A percentile compares a stretch with the other conserved stretches of the same genome.
These are phyloP conservation scores for Fraxinus nigra DNA, from an alignment of 305 asterid species.

Conservation along the genomic window DNA sequence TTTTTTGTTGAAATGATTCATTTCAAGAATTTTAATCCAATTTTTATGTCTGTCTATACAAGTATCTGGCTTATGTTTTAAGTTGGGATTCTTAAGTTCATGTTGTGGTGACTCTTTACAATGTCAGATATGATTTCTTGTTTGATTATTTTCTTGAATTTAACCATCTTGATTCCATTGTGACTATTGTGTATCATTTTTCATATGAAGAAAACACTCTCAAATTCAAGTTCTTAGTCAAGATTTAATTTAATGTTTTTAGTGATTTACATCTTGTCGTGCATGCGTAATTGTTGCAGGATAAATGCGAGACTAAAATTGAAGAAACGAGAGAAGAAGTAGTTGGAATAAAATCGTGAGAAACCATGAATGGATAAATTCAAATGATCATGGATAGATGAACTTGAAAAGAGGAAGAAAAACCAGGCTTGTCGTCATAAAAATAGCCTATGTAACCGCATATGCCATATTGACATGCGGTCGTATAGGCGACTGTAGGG, in stretches of 20 bases:
- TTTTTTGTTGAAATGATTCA: neutral
- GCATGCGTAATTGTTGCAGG: constrained; percentile 24
- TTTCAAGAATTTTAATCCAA: neutral
- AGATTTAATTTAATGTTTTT: neutral
- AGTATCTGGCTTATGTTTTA: neutral
- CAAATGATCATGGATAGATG: too few species aligned
- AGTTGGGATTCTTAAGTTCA: neutral
- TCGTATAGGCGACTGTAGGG: too few species aligned
- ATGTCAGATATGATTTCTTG: neutral
- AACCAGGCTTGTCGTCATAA: too few species aligned
- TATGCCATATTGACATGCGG: too few species aligned
- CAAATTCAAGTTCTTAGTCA: neutral
- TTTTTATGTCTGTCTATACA: neutral
- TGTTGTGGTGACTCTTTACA: too few species aligned
- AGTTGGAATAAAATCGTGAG: too few species aligned
- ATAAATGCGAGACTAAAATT: constrained; percentile 19
- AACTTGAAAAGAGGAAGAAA: too few species aligned
- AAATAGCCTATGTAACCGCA: too few species aligned
- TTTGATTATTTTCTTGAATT: neutral
- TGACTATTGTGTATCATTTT: neutral
- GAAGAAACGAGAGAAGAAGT: neutral
- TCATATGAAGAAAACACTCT: neutral
- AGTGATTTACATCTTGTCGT: neutral
- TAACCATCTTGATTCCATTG: neutral
- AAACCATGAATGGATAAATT: too few species aligned